Evolutionary conservation across 352 stramenopile genomes (phyloP).

Genomic region (Phytopythium sindhum): DNA sequence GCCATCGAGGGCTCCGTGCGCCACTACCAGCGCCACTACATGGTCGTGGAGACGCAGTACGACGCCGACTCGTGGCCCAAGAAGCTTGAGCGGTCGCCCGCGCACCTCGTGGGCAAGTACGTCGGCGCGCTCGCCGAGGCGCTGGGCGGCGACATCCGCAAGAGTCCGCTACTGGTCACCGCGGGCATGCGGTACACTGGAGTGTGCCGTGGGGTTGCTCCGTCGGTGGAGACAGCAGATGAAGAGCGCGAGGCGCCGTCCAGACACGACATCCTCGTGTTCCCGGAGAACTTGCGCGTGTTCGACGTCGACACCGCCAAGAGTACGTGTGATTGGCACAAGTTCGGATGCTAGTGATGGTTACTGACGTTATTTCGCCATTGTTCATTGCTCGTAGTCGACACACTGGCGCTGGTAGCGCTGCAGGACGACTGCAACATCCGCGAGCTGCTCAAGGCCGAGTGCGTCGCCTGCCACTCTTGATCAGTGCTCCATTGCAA

Average conservation of each 20-base stretch:
- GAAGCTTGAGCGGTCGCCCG: constrained; percentile 60
- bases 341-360: not conserved
- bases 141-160: constrained; percentile 29
- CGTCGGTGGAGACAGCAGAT: not conserved
- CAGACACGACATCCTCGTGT: constrained; percentile 63
- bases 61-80: constrained; percentile 53
- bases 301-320: constrained; percentile 39
- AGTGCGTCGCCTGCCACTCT: constrained; percentile 17
- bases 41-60: constrained; percentile 47
- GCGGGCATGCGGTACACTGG: constrained; percentile 49
- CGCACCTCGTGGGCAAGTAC: constrained; percentile 51
- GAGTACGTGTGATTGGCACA: constrained; percentile 22
- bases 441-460: constrained; percentile 22
- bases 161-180: constrained; percentile 41
- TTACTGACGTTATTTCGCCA: not conserved
- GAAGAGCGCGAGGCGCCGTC: constrained; percentile 10
- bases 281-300: constrained; percentile 61
- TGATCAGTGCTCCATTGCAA: not conserved
- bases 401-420: constrained; percentile 27
- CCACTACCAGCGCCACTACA: constrained; percentile 52
- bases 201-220: constrained; percentile 2
- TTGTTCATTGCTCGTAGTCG: constrained; percentile 18
- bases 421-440: constrained; percentile 32
- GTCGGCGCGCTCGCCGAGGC: constrained; percentile 23
- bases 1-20: constrained; percentile 60